phyloP scores from a whole-genome alignment of 768 basidiomycete species.

The Suillus discolor region DNA sequence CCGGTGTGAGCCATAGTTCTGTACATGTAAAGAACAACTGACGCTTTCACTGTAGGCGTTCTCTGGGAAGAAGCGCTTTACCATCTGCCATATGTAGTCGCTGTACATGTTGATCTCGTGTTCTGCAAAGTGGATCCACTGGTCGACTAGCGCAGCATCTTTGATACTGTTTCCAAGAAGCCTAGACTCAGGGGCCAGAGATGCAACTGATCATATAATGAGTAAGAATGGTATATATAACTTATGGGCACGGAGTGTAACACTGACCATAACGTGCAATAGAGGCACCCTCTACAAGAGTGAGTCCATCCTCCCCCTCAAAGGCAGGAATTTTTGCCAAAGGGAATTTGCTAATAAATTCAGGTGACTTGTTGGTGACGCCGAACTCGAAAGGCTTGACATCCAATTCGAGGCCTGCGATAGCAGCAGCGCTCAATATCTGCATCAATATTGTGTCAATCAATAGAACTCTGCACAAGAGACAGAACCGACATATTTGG shows the following conservation, averaged over 20 bases:
- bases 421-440: conserved; percentile 30
- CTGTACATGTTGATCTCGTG: conserved; percentile 26
- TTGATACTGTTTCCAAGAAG: conserved; percentile 24
- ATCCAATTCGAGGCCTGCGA: conserved; percentile 31
- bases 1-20: not conserved
- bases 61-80: conserved; percentile 16
- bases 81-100: conserved; percentile 22
- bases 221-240: not conserved
- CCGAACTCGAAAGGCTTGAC: conserved; percentile 22
- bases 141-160: conserved; percentile 32
- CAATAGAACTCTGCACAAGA: not conserved
- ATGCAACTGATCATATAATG: conserved; percentile 16
- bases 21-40: not conserved
- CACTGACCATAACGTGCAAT: conserved; percentile 32
- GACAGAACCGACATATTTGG: conserved; percentile 25
- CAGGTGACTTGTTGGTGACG: conserved; percentile 28
- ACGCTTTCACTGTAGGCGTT: conserved; percentile 28
- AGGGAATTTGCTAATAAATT: conserved; percentile 32
- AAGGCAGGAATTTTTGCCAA: conserved; percentile 31
- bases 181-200: conserved; percentile 27
- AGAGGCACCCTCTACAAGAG: conserved; percentile 29
- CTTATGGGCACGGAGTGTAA: not conserved
- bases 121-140: conserved; percentile 34
- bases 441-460: conserved; percentile 7
- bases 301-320: conserved; percentile 25